phyloP scores from a whole-genome alignment of 371 early-diverging fungal genomes.

The Mortierella sp. region DNA sequence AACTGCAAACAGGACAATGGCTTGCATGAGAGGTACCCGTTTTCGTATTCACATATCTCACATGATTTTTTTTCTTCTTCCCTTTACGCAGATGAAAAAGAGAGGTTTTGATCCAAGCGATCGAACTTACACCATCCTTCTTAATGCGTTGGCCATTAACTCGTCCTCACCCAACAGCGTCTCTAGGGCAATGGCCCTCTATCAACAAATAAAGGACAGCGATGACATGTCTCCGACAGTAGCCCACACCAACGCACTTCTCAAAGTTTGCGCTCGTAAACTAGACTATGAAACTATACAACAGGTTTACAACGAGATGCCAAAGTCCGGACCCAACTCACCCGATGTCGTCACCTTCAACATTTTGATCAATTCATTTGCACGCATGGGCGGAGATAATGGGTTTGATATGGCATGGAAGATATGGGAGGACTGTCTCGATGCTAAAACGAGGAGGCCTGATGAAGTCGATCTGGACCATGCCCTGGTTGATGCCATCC shows the following conservation, averaged over 20 bases:
- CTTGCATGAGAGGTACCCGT: too few species aligned
- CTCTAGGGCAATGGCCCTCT: conserved; percentile 41
- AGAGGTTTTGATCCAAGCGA: conserved; percentile 57
- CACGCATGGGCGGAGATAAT: conserved; percentile 32
- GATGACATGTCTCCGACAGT: conserved; percentile 29
- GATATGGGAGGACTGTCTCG: conserved; percentile 53
- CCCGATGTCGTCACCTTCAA: conserved; percentile 59
- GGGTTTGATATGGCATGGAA: conserved; percentile 54
- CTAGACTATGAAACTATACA: conserved; percentile 33
- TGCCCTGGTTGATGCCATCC: conserved; percentile 30
- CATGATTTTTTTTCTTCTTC: neutral
- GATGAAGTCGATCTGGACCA: conserved; percentile 40
- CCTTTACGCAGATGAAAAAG: conserved; percentile 59
- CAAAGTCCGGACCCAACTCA: conserved; percentile 24
- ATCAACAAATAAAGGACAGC: conserved; percentile 33
- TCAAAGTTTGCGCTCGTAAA: conserved; percentile 58
- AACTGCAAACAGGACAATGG: neutral
- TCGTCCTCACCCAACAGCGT: conserved; percentile 48
- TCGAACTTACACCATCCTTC: conserved; percentile 57
- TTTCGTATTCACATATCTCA: neutral
- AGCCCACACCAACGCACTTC: conserved; percentile 57
- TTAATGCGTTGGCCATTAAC: conserved; percentile 58
- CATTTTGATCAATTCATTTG: conserved; percentile 56
- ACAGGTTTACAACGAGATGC: conserved; percentile 38
- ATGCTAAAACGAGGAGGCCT: conserved; percentile 27